These are phyloP conservation scores for Fusarium sp. DNA, from an alignment of 2,329 filamentous ascomycete species.

Conservation along the genomic window DNA sequence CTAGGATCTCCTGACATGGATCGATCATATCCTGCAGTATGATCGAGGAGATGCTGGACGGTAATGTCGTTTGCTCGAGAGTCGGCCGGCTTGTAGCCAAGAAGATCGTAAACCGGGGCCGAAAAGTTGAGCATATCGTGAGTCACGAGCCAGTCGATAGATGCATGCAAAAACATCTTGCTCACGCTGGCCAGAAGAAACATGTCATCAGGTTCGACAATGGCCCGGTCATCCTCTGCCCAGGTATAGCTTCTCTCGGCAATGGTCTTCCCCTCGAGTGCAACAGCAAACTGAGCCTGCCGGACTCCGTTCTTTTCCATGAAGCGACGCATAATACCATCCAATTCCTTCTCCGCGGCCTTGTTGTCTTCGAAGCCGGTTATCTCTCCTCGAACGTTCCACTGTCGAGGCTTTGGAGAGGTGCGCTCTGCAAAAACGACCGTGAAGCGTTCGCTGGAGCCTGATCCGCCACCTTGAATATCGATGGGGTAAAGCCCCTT, in stretches of 20 bases:
- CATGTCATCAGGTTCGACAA: slow-evolving; percentile 15
- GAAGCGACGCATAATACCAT: slow-evolving; percentile 14
- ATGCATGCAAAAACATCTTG: slow-evolving; percentile 29
- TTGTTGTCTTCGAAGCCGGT: not conserved
- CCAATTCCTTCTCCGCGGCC: not conserved
- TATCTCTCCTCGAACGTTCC: slow-evolving; percentile 2
- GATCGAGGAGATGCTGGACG: slow-evolving; percentile 30
- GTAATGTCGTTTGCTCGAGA: slow-evolving; percentile 15
- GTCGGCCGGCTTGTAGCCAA: slow-evolving; percentile 22
- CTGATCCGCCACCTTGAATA: slow-evolving; percentile 21
- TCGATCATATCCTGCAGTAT: slow-evolving; percentile 17
- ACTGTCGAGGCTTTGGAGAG: slow-evolving; percentile 5
- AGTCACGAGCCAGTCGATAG: slow-evolving; percentile 8
- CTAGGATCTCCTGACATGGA: slow-evolving; percentile 4
- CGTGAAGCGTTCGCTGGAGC: slow-evolving; percentile 9
- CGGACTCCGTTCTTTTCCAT: slow-evolving; percentile 29
- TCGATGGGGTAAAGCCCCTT: slow-evolving; percentile 8
- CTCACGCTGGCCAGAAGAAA: slow-evolving; percentile 31
- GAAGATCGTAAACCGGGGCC: slow-evolving; percentile 18
- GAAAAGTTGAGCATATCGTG: not conserved
- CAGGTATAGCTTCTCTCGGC: slow-evolving; percentile 29
- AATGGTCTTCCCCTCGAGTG: not conserved
- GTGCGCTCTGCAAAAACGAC: slow-evolving; percentile 22
- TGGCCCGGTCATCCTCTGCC: slow-evolving; percentile 24
- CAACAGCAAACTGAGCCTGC: slow-evolving; percentile 27